phyloP scores from a whole-genome alignment of 2,329 filamentous ascomycete genomes.

The Dactylonectria estremocensis region DNA sequence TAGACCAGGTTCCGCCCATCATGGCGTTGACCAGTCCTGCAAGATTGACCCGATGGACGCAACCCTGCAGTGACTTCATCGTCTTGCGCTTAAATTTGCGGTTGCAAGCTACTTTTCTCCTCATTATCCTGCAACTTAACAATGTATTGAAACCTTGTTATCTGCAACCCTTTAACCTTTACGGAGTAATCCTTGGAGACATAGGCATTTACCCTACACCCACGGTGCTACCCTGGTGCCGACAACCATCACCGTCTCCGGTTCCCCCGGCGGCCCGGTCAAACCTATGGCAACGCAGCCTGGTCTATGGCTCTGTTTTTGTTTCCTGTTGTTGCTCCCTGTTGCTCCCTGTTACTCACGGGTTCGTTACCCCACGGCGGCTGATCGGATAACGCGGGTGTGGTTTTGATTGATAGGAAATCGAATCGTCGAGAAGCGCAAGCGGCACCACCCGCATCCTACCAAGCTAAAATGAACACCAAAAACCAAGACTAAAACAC shows the following conservation, averaged over 20 bases:
- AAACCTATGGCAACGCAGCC: constrained; percentile 12
- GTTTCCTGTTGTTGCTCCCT: not conserved
- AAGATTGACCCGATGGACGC: constrained; percentile 25
- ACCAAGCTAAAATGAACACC: constrained; percentile 34
- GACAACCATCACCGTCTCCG: constrained; percentile 16
- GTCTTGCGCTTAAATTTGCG: constrained; percentile 26
- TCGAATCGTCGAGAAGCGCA: constrained; percentile 8
- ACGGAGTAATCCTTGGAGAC: too few relatives aligned
- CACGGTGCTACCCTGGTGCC: constrained; percentile 6
- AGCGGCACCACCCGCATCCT: constrained; percentile 42
- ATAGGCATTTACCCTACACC: constrained; percentile 38
- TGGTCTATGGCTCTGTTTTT: not conserved
- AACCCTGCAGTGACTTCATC: constrained; percentile 30
- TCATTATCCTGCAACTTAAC: constrained; percentile 31
- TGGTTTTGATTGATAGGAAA: not conserved
- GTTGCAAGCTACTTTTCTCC: not conserved
- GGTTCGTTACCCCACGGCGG: constrained; percentile 3
- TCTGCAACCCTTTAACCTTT: constrained; percentile 31
- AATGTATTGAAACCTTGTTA: constrained; percentile 21
- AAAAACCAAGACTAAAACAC: constrained; percentile 26
- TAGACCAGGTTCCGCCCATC: not conserved
- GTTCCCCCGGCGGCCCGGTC: constrained; percentile 26
- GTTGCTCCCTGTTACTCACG: too few relatives aligned
- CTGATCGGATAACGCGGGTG: constrained; percentile 13
- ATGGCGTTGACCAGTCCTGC: constrained; percentile 5